Evolutionary conservation across 2,329 filamentous ascomycete species (phyloP).

Genomic region (Calonectria hongkongensis): DNA sequence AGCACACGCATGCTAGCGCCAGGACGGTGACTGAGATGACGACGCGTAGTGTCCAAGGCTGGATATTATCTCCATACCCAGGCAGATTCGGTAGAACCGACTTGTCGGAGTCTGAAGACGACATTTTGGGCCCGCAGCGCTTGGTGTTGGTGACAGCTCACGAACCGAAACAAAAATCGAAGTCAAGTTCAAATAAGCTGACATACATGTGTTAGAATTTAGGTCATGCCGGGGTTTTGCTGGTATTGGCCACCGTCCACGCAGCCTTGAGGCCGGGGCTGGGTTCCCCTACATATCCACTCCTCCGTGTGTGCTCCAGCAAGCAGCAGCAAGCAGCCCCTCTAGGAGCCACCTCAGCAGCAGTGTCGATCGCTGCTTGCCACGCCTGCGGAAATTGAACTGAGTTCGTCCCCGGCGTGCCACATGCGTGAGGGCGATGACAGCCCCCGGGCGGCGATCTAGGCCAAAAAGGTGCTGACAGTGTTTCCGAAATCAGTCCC

Average conservation of each 20-base stretch:
- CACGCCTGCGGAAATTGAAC: slow-evolving; percentile 19
- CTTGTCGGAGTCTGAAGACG: slow-evolving; percentile 31
- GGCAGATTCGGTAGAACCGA: slow-evolving; percentile 50
- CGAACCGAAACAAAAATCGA: slow-evolving; percentile 13
- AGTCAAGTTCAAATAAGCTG: not conserved
- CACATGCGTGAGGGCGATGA: not conserved
- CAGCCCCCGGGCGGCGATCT: not conserved
- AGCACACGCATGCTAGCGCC: slow-evolving; percentile 60
- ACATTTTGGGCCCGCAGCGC: slow-evolving; percentile 12
- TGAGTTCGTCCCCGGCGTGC: not conserved
- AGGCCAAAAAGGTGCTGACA: slow-evolving; percentile 13
- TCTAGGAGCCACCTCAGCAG: not conserved
- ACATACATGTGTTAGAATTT: not conserved
- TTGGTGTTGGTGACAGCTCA: not conserved
- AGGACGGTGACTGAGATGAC: slow-evolving; percentile 64
- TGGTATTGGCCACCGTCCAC: slow-evolving; percentile 4
- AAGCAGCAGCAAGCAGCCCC: no score
- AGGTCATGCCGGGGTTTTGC: not conserved
- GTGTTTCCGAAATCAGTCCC: not conserved
- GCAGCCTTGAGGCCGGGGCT: slow-evolving; percentile 4
- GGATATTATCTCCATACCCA: slow-evolving; percentile 58
- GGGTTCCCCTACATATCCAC: not conserved
- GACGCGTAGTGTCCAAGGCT: slow-evolving; percentile 65
- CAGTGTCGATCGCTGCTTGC: slow-evolving; percentile 18
- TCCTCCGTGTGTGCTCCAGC: no score